Conservation (phyloP, 805 yeast genomes). For the Teunomyces stri region DNA sequence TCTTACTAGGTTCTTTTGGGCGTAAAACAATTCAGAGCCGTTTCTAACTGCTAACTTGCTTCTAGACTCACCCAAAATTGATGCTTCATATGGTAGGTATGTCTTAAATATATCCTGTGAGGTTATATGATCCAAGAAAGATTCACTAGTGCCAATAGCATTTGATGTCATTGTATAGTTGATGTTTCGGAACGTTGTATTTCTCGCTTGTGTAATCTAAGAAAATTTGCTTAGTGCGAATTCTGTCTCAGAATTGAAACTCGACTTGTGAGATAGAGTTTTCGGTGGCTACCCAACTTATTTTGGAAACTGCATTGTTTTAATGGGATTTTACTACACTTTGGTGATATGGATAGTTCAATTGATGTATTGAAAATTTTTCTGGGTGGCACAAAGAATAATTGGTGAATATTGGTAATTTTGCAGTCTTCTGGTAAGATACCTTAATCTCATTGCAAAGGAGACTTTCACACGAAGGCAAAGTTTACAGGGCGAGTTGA, state of each 20-base stretch:
- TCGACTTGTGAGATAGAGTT: background rate
- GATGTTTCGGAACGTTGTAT: background rate
- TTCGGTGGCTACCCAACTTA: background rate
- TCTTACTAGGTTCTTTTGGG: constrained; percentile 31
- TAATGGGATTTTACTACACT: background rate
- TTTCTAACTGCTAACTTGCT: constrained; percentile 7
- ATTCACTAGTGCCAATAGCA: constrained; percentile 5
- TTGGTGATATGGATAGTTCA: background rate
- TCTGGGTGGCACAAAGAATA: background rate
- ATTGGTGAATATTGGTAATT: background rate
- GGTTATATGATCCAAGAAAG: constrained; percentile 7
- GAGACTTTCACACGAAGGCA: too few relatives aligned
- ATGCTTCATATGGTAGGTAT: background rate
- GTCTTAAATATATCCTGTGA: constrained; percentile 6
- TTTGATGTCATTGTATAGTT: background rate
- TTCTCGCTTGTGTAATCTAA: background rate
- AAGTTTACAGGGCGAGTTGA: background rate
- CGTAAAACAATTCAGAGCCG: constrained; percentile 26
- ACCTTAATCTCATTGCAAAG: too few relatives aligned
- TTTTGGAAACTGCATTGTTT: background rate
- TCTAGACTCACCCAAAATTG: background rate
- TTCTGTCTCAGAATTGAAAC: background rate
- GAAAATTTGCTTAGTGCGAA: background rate
- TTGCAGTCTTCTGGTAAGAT: background rate
- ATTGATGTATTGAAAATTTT: background rate